Evolutionary conservation across 1,284 basidiomycete species (phyloP), one percentile per base, ranked within the genome.

Genomic region (Irpex lacteus): DNA sequence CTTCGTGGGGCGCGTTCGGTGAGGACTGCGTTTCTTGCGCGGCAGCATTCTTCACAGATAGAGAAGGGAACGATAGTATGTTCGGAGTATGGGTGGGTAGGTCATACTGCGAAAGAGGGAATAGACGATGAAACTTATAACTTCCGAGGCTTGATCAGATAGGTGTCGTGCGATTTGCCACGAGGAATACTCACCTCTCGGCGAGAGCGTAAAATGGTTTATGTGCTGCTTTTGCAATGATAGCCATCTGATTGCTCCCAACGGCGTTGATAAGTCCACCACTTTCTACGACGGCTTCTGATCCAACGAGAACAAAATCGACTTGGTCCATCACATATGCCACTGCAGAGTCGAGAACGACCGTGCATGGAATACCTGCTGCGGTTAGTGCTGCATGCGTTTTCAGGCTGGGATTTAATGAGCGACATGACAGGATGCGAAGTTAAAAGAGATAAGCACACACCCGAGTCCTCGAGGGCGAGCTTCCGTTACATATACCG

Each of bases 131-230:
- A 77, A 99, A 98, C 80, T 99, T 99, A 85, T 96, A 99, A 76
- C 94, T 93, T 75, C 66, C 69, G 72, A 70, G 62, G 66, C 62
- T 60, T 52, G 67, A 64, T 75, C 63, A 74, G 68, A 62, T 69
- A 65, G 63, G 67, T 56, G 63, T 60, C 62, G 50, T 65, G 63
- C 62, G 66, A 69, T 56, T 56, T 56, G 19, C 21, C 54, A 56
- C 65, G 65, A 58, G 67, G 52, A 64, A 65, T 59, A 73, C 78
- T 67, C 66, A 91, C 92, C 91, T 95, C 81, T 99, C 96, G 37
- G 96, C 96, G 50, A 98, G 84, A 37, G 96, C 96, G 78, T 98
- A 99, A 75, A 99, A 96, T 2, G 98, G 97, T 75, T 97, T 98
- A 71, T 95, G 93, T 63, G 91, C 88, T 38, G 94, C 91, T 77